phyloP scores from a whole-genome alignment of 306 rosid genomes.

The Rosa chinensis region DNA sequence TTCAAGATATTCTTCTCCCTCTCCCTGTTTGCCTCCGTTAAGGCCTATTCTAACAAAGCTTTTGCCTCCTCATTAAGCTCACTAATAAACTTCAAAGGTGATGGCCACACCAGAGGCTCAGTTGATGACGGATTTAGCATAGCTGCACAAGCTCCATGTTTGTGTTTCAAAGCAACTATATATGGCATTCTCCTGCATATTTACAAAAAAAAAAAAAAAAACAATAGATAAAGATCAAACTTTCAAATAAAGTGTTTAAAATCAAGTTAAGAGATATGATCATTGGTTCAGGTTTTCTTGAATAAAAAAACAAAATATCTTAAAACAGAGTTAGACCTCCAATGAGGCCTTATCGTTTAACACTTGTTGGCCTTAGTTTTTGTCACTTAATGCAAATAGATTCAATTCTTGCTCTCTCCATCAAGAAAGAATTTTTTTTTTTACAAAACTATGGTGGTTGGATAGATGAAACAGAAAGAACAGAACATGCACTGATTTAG shows the following conservation, averaged over 20 bases:
- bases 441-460: too few species aligned
- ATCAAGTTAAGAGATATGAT: background rate
- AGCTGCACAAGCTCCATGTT: constrained; percentile 79
- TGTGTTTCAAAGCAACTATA: constrained; percentile 74
- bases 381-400: background rate
- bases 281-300: background rate
- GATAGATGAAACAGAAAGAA: too few species aligned
- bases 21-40: constrained; percentile 84
- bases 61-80: constrained; percentile 92
- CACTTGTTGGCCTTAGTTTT: background rate
- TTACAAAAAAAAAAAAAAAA: constrained; percentile 12
- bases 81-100: constrained; percentile 85
- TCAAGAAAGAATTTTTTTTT: too few species aligned
- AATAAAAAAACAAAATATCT: background rate
- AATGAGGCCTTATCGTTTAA: background rate
- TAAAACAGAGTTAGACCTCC: background rate
- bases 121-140: constrained; percentile 85
- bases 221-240: constrained; percentile 10
- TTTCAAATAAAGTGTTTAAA: background rate
- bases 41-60: constrained; percentile 71
- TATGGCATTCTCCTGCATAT: constrained; percentile 84
- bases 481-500: too few species aligned
- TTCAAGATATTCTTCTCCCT: constrained; percentile 81
- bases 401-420: background rate
- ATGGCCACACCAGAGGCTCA: constrained; percentile 99